phyloP scores from a whole-genome alignment of 208 protist species.

The Leishmania amazonensis region DNA sequence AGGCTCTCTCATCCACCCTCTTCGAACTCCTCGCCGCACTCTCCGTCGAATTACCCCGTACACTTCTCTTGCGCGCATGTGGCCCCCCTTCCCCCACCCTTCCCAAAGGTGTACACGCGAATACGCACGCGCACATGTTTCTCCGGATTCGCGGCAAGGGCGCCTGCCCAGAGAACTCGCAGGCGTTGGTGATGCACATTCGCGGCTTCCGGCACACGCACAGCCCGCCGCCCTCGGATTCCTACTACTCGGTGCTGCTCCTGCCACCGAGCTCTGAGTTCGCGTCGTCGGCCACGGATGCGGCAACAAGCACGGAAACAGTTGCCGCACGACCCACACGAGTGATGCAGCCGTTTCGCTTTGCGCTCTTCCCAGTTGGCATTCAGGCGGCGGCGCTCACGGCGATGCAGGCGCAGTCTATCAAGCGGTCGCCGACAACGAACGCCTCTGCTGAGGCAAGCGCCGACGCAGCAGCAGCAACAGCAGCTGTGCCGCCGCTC shows the following conservation, averaged over 20 bases:
- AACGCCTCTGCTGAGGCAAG: not conserved
- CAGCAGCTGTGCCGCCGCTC: not conserved
- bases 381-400: slow-evolving; percentile 35
- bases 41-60: not conserved
- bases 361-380: slow-evolving; percentile 65
- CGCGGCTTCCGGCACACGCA: slow-evolving; percentile 76
- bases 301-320: not conserved
- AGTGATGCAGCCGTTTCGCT: slow-evolving; percentile 35
- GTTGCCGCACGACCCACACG: not conserved
- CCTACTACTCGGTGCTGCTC: slow-evolving; percentile 8
- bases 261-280: not conserved
- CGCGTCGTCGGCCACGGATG: not conserved
- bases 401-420: slow-evolving; percentile 4
- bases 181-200: slow-evolving; percentile 73
- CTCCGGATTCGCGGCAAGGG: slow-evolving; percentile 82
- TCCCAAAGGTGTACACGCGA: not conserved
- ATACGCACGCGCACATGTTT: slow-evolving; percentile 46
- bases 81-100: not conserved
- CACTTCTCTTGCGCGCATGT: not conserved
- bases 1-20: not conserved
- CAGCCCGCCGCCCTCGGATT: slow-evolving; percentile 35
- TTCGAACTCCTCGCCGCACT: not conserved
- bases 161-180: slow-evolving; percentile 83
- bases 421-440: not conserved
- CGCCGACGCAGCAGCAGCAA: not conserved